Evolutionary conservation across 352 stramenopile species (phyloP).

Genomic region (Phytopythium mirpurense): DNA sequence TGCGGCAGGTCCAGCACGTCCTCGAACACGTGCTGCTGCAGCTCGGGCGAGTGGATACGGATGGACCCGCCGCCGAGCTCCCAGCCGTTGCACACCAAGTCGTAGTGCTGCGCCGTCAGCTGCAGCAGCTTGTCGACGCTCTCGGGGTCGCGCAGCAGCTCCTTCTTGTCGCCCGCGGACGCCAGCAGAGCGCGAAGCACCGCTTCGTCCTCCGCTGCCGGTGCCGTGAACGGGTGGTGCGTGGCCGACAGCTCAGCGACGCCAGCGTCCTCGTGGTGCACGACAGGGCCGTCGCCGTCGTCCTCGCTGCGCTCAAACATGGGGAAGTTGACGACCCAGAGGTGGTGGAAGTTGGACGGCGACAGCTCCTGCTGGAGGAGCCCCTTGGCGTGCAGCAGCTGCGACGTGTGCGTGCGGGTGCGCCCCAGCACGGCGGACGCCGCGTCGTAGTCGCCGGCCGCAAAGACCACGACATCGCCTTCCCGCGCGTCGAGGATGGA

Average conservation of each 20-base stretch:
- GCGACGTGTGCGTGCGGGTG: constrained; percentile 56
- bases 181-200: constrained; percentile 45
- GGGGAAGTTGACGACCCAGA: constrained; percentile 87
- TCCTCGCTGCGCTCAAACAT: constrained; percentile 82
- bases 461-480: constrained; percentile 68
- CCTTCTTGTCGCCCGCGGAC: constrained; percentile 14
- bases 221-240: constrained; percentile 86
- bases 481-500: constrained; percentile 42
- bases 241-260: constrained; percentile 58
- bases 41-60: constrained; percentile 66
- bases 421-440: constrained; percentile 58
- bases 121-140: constrained; percentile 47
- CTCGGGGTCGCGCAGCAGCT: constrained; percentile 43
- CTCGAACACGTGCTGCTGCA: constrained; percentile 78
- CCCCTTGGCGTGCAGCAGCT: constrained; percentile 54
- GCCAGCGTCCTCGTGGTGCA: constrained; percentile 16
- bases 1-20: constrained; percentile 65
- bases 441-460: constrained; percentile 45
- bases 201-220: constrained; percentile 33
- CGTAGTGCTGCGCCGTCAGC: constrained; percentile 79
- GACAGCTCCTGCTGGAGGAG: constrained; percentile 57
- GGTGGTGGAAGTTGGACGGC: constrained; percentile 64
- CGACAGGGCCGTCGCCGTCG: constrained; percentile 18
- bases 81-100: constrained; percentile 87
- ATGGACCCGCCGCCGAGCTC: constrained; percentile 85